Evolutionary conservation across 306 rosid genomes (phyloP).

Genomic region (Crotalaria pallida): DNA sequence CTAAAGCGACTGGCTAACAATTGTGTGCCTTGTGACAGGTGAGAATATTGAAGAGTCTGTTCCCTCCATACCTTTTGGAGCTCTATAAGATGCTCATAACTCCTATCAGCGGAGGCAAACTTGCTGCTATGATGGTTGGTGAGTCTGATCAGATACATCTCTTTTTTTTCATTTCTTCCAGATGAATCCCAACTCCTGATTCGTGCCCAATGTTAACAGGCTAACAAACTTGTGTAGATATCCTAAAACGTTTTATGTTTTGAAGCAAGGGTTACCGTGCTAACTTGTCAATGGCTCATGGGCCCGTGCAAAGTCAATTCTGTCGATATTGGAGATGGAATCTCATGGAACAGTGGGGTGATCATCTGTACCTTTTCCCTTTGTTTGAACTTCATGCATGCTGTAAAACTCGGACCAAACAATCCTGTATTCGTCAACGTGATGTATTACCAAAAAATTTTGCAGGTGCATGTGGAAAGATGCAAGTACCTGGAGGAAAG

Average conservation of each 20-base stretch:
- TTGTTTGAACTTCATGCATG: constrained; percentile 7
- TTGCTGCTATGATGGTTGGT: constrained; percentile 93
- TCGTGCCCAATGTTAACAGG: not conserved
- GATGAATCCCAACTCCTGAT: not conserved
- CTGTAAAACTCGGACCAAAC: not conserved
- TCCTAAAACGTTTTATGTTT: constrained; percentile 25
- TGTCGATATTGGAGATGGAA: constrained; percentile 59
- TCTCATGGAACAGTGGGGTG: constrained; percentile 78
- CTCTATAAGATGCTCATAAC: constrained; percentile 63
- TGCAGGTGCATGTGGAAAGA: constrained; percentile 80
- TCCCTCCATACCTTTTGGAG: constrained; percentile 80
- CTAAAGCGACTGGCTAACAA: not conserved
- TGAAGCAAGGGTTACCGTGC: constrained; percentile 92
- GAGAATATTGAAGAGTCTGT: constrained; percentile 60
- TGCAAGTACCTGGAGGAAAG: constrained; percentile 94
- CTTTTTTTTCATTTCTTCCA: not conserved
- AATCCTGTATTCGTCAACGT: not conserved
- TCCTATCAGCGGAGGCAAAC: constrained; percentile 75
- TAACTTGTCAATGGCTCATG: constrained; percentile 96
- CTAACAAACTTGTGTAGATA: constrained; percentile 20
- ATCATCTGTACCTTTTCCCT: constrained; percentile 23
- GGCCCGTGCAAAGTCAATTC: constrained; percentile 76
- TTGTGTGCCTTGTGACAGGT: constrained; percentile 40
- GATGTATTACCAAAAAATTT: constrained; percentile 5
- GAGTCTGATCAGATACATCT: constrained; percentile 29